Conservation (phyloP, 2,329 filamentous ascomycete genomes). For the Talaromyces sp. region DNA sequence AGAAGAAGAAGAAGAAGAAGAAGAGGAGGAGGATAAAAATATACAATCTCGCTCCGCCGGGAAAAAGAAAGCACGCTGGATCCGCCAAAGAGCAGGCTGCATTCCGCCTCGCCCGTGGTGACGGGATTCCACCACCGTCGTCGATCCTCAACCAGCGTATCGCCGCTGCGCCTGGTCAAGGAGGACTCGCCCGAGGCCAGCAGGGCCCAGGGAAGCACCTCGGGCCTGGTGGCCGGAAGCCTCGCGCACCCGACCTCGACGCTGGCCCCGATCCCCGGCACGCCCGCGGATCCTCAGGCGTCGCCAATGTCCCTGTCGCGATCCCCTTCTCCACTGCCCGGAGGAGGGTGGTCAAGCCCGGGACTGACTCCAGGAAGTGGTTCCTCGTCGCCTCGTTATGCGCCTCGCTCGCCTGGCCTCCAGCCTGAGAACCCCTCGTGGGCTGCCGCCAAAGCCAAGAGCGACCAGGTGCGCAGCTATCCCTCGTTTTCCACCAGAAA, state of each 20-base stretch:
- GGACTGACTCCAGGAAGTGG: conserved; percentile 70
- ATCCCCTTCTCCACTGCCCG: conserved; percentile 78
- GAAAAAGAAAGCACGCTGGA: conserved; percentile 17
- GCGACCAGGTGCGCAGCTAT: conserved; percentile 67
- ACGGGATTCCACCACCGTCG: conserved; percentile 29
- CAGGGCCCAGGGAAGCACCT: conserved; percentile 18
- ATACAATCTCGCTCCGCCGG: background rate
- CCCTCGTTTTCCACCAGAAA: conserved; percentile 76
- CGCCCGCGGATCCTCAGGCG: conserved; percentile 51
- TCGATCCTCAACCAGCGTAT: conserved; percentile 46
- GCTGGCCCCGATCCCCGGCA: conserved; percentile 50
- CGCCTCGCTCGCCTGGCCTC: conserved; percentile 14
- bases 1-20: too few species aligned
- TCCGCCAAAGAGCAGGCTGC: conserved; percentile 40
- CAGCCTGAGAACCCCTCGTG: conserved; percentile 52
- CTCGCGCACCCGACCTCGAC: conserved; percentile 15
- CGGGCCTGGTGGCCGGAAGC: conserved; percentile 19
- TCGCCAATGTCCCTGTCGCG: conserved; percentile 75
- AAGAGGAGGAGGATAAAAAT: too few species aligned
- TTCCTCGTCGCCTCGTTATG: conserved; percentile 59
- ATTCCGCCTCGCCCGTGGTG: conserved; percentile 2
- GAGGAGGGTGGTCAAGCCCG: conserved; percentile 84
- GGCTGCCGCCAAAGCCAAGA: conserved; percentile 77
- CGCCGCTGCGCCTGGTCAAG: conserved; percentile 33
- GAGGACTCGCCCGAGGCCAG: conserved; percentile 12